Percentiles rank a stretch among this genome's conserved stretches.
Conservation (phyloP, 257 asterid genomes). For the Nicotiana tomentosiformis region DNA sequence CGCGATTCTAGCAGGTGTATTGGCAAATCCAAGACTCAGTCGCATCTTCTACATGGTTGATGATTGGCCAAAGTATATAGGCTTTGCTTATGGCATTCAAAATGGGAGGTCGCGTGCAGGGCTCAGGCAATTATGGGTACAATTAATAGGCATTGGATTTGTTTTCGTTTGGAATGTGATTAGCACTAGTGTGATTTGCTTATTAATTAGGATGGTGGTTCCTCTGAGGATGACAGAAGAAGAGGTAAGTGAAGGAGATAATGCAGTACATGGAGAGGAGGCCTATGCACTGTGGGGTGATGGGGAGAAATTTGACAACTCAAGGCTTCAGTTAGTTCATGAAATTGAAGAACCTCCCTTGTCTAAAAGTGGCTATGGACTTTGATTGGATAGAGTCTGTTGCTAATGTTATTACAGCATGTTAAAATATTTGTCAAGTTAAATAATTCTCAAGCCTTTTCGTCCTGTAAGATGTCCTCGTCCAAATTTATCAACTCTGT, state of each 20-base stretch:
- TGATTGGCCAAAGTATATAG: slow-evolving; percentile 34
- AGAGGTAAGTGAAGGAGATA: slow-evolving; percentile 54
- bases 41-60: slow-evolving; percentile 33
- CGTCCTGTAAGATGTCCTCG: not conserved
- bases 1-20: slow-evolving; percentile 60
- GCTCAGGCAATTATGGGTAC: slow-evolving; percentile 52
- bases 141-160: slow-evolving; percentile 48
- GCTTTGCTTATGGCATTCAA: slow-evolving; percentile 53
- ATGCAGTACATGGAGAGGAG: slow-evolving; percentile 67
- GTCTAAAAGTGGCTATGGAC: slow-evolving; percentile 13
- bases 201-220: slow-evolving; percentile 37
- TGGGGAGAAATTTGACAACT: slow-evolving; percentile 55
- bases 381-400: not conserved
- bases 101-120: slow-evolving; percentile 33
- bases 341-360: slow-evolving; percentile 28
- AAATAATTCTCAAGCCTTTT: slow-evolving; percentile 4
- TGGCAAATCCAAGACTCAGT: slow-evolving; percentile 57
- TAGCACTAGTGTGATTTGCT: slow-evolving; percentile 54
- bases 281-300: slow-evolving; percentile 86
- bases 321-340: slow-evolving; percentile 31
- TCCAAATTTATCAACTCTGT: too few relatives aligned
- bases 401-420: not conserved
- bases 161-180: slow-evolving; percentile 35
- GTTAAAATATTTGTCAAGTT: not conserved
- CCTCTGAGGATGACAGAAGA: slow-evolving; percentile 54